Conservation (phyloP, 768 basidiomycete genomes). For the Crepidotus variabilis region DNA sequence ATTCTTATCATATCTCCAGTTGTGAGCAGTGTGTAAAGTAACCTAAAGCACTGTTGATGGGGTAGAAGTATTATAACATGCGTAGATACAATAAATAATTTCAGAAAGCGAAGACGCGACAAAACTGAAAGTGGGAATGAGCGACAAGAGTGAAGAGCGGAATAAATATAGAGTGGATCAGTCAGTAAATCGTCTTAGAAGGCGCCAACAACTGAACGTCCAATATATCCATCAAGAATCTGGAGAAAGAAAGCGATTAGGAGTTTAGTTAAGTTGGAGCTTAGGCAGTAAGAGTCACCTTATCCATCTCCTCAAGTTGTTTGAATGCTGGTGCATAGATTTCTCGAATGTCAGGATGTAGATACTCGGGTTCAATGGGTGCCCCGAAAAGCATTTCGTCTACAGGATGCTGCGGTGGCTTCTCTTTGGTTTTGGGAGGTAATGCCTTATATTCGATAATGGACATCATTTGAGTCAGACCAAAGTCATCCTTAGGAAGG, state of each 20-base stretch:
- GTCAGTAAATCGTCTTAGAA: slow-evolving; percentile 15
- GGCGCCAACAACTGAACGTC: slow-evolving; percentile 25
- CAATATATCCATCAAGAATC: slow-evolving; percentile 28
- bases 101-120: too few species aligned
- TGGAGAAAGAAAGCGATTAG: slow-evolving; percentile 7
- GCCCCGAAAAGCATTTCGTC: slow-evolving; percentile 74
- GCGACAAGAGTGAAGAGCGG: background rate
- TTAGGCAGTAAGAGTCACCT: slow-evolving; percentile 37
- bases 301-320: slow-evolving; percentile 76
- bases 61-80: too few species aligned
- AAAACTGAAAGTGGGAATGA: too few species aligned
- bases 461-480: slow-evolving; percentile 81
- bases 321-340: slow-evolving; percentile 70
- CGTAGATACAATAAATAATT: too few species aligned
- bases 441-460: slow-evolving; percentile 64
- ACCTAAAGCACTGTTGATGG: too few species aligned
- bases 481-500: slow-evolving; percentile 80
- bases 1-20: too few species aligned
- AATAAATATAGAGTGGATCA: background rate
- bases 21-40: too few species aligned
- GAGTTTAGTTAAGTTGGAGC: background rate
- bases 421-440: slow-evolving; percentile 28
- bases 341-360: slow-evolving; percentile 72
- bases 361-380: slow-evolving; percentile 50
- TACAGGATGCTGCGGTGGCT: slow-evolving; percentile 49